phyloP scores from a whole-genome alignment of 2,329 filamentous ascomycete species.

The Stromatinia cepivora region DNA sequence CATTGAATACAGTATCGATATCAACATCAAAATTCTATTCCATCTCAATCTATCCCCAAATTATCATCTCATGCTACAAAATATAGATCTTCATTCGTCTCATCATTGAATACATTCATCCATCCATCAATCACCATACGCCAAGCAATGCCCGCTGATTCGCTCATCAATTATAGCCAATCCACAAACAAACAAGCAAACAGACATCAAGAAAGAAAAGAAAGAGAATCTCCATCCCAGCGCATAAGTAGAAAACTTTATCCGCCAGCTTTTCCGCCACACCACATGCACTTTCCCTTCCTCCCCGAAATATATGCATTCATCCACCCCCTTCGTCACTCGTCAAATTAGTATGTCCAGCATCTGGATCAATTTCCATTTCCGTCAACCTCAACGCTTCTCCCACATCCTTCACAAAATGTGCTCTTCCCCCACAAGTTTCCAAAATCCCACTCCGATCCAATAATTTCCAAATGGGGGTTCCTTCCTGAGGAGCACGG shows the following conservation, averaged over 20 bases:
- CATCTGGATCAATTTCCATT: constrained; percentile 49
- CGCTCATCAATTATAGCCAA: constrained; percentile 11
- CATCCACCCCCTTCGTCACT: constrained; percentile 33
- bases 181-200: not conserved
- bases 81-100: constrained; percentile 17
- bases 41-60: not conserved
- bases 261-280: not conserved
- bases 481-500: constrained; percentile 48
- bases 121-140: constrained; percentile 2
- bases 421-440: constrained; percentile 70
- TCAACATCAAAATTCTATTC: not conserved
- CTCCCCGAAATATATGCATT: not conserved
- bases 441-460: constrained; percentile 81
- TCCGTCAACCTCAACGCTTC: constrained; percentile 83
- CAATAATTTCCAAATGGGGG: constrained; percentile 63
- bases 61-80: not conserved
- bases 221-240: not conserved
- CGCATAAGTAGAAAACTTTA: no score
- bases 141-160: constrained; percentile 13
- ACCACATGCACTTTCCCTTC: not conserved
- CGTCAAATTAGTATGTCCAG: constrained; percentile 30
- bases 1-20: no score
- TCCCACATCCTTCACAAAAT: constrained; percentile 81
- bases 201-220: not conserved
- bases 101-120: constrained; percentile 9